These are phyloP conservation scores for Euphorbia celastroides DNA, from an alignment of 441 rosid genomes.

Conservation along the genomic window DNA sequence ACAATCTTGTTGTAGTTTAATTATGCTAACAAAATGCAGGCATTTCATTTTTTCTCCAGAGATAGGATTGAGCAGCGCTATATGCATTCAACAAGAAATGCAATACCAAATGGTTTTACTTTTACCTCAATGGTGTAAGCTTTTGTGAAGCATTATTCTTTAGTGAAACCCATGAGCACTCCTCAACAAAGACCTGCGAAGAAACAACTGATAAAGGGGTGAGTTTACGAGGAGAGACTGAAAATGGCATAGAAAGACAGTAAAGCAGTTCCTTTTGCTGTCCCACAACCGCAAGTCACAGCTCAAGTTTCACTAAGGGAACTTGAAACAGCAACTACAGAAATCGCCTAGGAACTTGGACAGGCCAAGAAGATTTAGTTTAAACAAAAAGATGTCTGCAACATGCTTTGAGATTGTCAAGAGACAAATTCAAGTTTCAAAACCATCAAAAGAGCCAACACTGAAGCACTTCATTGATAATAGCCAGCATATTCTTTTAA, in stretches of 20 bases:
- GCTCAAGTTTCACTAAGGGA: neutral
- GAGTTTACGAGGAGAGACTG: neutral
- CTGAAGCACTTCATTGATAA: neutral
- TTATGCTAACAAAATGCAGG: constrained; percentile 1
- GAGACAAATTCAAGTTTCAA: neutral
- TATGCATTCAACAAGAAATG: neutral
- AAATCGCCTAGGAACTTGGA: neutral
- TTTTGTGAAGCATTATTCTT: neutral
- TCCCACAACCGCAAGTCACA: neutral
- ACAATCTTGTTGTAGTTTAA: neutral
- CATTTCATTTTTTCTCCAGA: neutral
- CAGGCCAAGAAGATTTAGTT: neutral
- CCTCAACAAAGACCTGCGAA: neutral
- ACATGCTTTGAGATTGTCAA: neutral
- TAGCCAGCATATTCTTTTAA: neutral
- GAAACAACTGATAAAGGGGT: neutral
- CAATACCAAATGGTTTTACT: neutral
- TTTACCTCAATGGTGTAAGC: neutral
- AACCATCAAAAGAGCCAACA: neutral
- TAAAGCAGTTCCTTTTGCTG: neutral
- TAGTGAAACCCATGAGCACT: neutral
- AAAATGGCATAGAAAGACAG: neutral
- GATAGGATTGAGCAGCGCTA: neutral
- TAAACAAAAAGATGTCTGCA: neutral
- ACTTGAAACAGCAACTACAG: neutral